Base-by-base conservation (phyloP, 345 rosid species). In the Populus tremula region DNA sequence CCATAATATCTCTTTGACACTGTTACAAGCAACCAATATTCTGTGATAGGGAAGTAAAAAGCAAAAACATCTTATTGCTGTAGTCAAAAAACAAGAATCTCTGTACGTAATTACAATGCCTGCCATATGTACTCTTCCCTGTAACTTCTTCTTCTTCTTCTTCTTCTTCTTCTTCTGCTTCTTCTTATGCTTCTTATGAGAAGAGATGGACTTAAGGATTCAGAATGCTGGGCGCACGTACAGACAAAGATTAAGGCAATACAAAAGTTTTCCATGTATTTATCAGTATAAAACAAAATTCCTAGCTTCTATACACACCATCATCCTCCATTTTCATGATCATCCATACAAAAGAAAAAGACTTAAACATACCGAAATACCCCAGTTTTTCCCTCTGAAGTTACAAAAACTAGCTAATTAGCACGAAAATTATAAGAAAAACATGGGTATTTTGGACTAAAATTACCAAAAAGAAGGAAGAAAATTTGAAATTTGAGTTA, bases 401-500 rank as follows among this genome's bases (percentile, higher is more conserved):
- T 77, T 81, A 75, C 77, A 31, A 54, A 31, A 67, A 35, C 23
- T 9, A 67, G n/a, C 21, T 7, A 38, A 43, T 56, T 67, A 68
- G 75, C 75, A 47, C 43, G 49, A 50, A 67, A 81, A 74, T 81
- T 83, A 82, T 41, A 77, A 76, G 87, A 82, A 89, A 86, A 87
- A 86, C 89, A 81, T 74, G 86, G 92, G 87, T 87, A 89, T 87
- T 89, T 87, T 87, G 90, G 92, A 75, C n/a, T 75, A 10, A 59
- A 69, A 80, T 43, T 64, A 2, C 2, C 59, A 27, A 36, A 36
- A 29, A 45, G 16, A 18, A 65, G 27, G 35, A 56, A 0, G 39
- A 54, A 64, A 59, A 11, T 45, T 63, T 35, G 59, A 38, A 71
- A 79, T 76, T 76, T 59, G 59, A 75, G 47, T 72, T 72, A 64